Percentiles rank a stretch among this genome's conserved stretches.
Evolutionary conservation across 352 stramenopile species (phyloP).

Genomic region (Pilasporangium apinafurcum): DNA sequence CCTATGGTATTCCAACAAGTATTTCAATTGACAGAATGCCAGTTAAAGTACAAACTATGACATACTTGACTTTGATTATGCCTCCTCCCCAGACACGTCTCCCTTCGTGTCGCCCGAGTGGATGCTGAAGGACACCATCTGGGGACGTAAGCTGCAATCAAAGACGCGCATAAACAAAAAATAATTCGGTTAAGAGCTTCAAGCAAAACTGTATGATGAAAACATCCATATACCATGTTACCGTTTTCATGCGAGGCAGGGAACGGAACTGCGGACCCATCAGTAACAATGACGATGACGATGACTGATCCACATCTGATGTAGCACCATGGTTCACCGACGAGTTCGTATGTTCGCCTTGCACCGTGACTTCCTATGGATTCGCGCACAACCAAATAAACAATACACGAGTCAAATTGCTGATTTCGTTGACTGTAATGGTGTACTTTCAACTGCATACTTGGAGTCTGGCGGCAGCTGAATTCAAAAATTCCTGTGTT

Average conservation of each 20-base stretch:
- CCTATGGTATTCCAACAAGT: neutral
- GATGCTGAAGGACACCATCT: conserved; percentile 43
- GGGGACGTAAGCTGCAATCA: conserved; percentile 23
- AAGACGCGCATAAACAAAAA: neutral
- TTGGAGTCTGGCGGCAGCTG: conserved; percentile 26
- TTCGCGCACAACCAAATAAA: neutral
- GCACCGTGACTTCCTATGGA: neutral
- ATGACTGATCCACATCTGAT: neutral
- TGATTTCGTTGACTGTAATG: neutral
- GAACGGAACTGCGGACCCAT: conserved; percentile 1
- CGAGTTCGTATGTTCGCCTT: neutral
- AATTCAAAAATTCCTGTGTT: conserved; percentile 34
- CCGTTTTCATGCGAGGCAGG: conserved; percentile 2
- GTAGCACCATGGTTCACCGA: neutral
- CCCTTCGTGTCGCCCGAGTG: conserved; percentile 37
- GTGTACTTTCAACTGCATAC: conserved; percentile 4
- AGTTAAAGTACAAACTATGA: neutral
- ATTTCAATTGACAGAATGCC: neutral
- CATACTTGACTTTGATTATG: conserved; percentile 43
- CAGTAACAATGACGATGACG: no score
- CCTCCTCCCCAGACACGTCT: conserved; percentile 56
- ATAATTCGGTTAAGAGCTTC: neutral
- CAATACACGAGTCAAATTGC: neutral
- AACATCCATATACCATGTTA: no score
- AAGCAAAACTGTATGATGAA: no score